These are phyloP conservation scores for Barnettozyma siamensis DNA, from an alignment of 805 yeast species.

Conservation along the genomic window DNA sequence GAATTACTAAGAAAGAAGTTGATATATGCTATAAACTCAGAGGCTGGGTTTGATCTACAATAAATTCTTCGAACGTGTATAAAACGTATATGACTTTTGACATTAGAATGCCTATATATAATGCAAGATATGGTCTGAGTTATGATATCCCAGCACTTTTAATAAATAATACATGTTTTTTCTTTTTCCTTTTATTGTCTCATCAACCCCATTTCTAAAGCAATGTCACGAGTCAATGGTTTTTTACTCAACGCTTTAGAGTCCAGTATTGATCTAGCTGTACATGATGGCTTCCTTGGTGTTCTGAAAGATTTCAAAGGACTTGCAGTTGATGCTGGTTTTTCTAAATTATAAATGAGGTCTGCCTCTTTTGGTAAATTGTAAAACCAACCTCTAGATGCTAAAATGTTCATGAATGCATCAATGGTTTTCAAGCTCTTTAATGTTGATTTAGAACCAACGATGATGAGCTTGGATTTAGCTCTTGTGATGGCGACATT, in stretches of 20 bases:
- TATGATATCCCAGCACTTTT: no score
- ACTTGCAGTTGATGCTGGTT: background rate
- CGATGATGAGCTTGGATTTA: conserved; percentile 68
- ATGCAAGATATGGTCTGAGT: no score
- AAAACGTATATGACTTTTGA: no score
- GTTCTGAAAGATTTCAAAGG: no score
- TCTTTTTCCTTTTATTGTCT: background rate
- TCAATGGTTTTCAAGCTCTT: conserved; percentile 44
- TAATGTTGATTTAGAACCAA: conserved; percentile 73
- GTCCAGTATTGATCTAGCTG: conserved; percentile 5
- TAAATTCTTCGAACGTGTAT: no score
- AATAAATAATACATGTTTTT: no score
- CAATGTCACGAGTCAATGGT: conserved; percentile 17
- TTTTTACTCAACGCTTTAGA: conserved; percentile 15
- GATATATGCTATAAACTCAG: conserved; percentile 71
- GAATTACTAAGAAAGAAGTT: conserved; percentile 53
- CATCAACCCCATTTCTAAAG: conserved; percentile 15
- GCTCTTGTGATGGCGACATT: conserved; percentile 96
- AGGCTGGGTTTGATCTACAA: conserved; percentile 89
- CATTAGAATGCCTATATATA: no score
- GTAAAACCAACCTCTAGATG: conserved; percentile 58
- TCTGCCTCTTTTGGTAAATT: conserved; percentile 38
- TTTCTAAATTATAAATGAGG: conserved; percentile 1
- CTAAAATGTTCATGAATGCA: conserved; percentile 55
- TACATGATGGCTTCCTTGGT: conserved; percentile 2